A percentile compares a stretch with the other conserved stretches of the same genome.
Conservation (phyloP, 2,329 filamentous ascomycete genomes). For the Calonectria honghensis region DNA sequence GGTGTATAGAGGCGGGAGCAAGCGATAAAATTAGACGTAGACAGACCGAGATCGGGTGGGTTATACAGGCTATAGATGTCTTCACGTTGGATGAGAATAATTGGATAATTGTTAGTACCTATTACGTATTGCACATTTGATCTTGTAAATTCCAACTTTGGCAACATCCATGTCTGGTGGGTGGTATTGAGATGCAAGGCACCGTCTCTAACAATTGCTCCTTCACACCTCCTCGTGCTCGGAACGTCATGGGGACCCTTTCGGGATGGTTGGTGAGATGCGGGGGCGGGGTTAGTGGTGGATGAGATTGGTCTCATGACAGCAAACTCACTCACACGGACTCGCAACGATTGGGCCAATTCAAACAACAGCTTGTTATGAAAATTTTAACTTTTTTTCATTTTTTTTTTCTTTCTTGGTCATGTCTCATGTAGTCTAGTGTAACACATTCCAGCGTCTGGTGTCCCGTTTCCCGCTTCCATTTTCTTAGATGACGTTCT, state of each 20-base stretch:
- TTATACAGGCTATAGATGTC: neutral
- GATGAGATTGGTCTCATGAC: slow-evolving; percentile 19
- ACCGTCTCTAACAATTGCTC: slow-evolving; percentile 3
- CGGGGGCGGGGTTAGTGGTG: slow-evolving; percentile 16
- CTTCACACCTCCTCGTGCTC: no score
- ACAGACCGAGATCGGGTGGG: neutral
- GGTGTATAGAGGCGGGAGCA: neutral
- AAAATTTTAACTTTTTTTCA: slow-evolving; percentile 16
- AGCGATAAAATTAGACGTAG: slow-evolving; percentile 5
- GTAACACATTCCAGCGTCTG: slow-evolving; percentile 1
- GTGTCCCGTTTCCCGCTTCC: no score
- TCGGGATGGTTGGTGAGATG: slow-evolving; percentile 1
- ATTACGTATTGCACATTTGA: neutral
- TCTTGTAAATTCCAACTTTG: neutral
- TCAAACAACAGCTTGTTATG: neutral
- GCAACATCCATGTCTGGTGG: slow-evolving; percentile 1
- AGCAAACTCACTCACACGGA: neutral
- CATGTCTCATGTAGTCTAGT: slow-evolving; percentile 14
- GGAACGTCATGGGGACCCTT: slow-evolving; percentile 4
- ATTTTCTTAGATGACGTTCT: slow-evolving; percentile 66
- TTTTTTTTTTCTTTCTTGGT: neutral
- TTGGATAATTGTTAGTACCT: neutral
- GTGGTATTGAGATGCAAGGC: slow-evolving; percentile 25
- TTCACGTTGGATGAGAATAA: slow-evolving; percentile 20
- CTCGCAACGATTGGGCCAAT: slow-evolving; percentile 35